A percentile compares a stretch with the other conserved stretches of the same genome.
These are phyloP conservation scores for Allium fistulosum DNA, from an alignment of 106 monocot genomes.

Conservation along the genomic window DNA sequence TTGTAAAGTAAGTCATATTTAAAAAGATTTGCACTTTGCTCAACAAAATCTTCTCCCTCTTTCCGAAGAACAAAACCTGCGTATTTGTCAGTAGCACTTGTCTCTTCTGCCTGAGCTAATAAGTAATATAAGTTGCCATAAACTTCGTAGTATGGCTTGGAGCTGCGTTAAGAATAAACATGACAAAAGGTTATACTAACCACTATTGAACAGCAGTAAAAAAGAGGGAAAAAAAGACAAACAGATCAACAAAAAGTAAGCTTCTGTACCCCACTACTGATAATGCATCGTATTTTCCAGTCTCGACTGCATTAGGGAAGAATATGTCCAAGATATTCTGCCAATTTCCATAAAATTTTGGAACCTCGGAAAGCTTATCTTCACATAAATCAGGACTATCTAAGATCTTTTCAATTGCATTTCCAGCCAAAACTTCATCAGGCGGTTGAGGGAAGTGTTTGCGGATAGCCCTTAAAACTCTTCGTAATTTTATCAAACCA, in stretches of 20 bases:
- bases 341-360: constrained; percentile 28
- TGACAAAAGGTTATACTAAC: constrained; percentile 3
- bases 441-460: constrained; percentile 96
- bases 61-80: constrained; percentile 91
- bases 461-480: constrained; percentile 84
- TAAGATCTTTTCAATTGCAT: constrained; percentile 64
- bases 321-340: constrained; percentile 47
- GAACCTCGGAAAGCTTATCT: constrained; percentile 57
- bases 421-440: constrained; percentile 58
- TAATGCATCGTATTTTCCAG: constrained; percentile 25
- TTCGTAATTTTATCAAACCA: constrained; percentile 88
- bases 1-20: constrained; percentile 96
- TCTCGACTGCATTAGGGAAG: constrained; percentile 33
- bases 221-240: too few relatives aligned
- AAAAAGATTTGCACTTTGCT: constrained; percentile 84
- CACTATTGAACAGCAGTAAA: neutral
- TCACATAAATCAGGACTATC: constrained; percentile 68
- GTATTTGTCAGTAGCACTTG: constrained; percentile 89
- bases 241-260: constrained; percentile 3
- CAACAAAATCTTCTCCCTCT: constrained; percentile 95
- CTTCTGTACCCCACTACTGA: constrained; percentile 31
- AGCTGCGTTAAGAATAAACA: constrained; percentile 21
- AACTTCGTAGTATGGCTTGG: constrained; percentile 73
- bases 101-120: constrained; percentile 89
- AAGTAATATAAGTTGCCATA: constrained; percentile 88